Conservation (phyloP, 768 basidiomycete species). For the Lentinula lateritia region DNA sequence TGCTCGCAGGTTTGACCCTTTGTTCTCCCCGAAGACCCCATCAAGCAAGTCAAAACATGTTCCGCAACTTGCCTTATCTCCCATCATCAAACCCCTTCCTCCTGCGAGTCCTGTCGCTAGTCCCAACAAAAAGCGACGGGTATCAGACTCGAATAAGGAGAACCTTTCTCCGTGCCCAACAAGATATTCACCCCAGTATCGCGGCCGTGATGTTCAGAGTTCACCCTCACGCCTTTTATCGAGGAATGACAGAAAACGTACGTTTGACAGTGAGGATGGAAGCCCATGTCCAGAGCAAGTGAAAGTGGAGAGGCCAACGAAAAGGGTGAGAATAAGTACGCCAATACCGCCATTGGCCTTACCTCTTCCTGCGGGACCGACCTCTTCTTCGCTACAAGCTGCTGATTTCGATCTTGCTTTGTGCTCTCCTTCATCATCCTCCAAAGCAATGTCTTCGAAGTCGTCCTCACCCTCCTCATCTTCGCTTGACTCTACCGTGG, state of each 20-base stretch:
- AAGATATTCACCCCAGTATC: background rate
- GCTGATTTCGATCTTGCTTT: background rate
- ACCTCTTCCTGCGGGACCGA: background rate
- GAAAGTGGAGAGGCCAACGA: constrained; percentile 14
- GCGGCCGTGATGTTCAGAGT: background rate
- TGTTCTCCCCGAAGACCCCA: background rate
- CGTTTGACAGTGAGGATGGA: background rate
- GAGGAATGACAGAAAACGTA: background rate
- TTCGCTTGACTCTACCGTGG: too few relatives aligned
- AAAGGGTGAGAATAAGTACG: constrained; percentile 21
- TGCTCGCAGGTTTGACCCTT: background rate
- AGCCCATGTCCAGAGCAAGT: background rate
- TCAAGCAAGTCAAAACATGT: background rate
- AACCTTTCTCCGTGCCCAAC: constrained; percentile 36
- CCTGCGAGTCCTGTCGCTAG: constrained; percentile 18
- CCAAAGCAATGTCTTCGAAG: background rate
- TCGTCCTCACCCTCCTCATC: background rate
- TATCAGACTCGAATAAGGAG: constrained; percentile 51
- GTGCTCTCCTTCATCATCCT: background rate
- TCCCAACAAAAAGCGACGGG: constrained; percentile 31
- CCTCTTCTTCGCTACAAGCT: background rate
- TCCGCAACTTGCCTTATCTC: background rate
- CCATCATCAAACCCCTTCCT: background rate
- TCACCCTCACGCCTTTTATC: background rate
- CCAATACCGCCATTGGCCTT: constrained; percentile 16